Evolutionary conservation across 2,329 filamentous ascomycete genomes (phyloP).

Genomic region (Harringtonia lauricola): DNA sequence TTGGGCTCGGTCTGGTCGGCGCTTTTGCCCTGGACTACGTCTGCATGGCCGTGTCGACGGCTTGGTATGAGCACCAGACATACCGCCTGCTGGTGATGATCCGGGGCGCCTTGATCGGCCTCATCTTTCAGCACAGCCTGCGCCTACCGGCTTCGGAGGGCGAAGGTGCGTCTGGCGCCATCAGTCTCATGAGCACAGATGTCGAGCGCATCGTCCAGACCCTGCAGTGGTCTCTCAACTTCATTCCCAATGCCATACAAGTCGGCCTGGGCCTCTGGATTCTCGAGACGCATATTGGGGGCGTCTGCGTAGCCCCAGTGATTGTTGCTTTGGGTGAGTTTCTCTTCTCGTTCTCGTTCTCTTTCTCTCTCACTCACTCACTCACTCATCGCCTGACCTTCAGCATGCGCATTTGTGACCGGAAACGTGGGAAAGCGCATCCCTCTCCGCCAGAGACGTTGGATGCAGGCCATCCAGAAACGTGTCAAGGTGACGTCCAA

Average conservation of each 20-base stretch:
- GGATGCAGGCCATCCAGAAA: conserved; percentile 36
- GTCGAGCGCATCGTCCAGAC: background rate
- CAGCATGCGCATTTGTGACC: background rate
- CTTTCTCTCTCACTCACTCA: background rate
- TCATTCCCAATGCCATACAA: background rate
- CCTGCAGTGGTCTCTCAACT: background rate
- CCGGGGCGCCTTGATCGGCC: background rate
- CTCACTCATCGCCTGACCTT: background rate
- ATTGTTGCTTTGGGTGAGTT: background rate
- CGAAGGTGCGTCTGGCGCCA: background rate
- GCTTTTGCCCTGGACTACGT: background rate
- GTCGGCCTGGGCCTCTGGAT: conserved; percentile 1
- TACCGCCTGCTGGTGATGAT: conserved; percentile 1
- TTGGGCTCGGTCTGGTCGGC: background rate
- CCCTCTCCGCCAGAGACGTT: conserved; percentile 14
- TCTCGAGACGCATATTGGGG: background rate
- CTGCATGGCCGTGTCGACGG: background rate
- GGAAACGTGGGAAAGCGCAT: background rate
- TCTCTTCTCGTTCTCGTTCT: background rate
- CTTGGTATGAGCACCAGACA: conserved; percentile 1
- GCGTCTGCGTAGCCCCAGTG: background rate
- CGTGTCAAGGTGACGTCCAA: conserved; percentile 35
- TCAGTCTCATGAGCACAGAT: conserved; percentile 1
- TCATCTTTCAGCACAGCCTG: conserved; percentile 1
- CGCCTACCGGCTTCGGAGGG: background rate